These are phyloP conservation scores for Ochromonas danica DNA, from an alignment of 108 stramenopile species.

Conservation along the genomic window DNA sequence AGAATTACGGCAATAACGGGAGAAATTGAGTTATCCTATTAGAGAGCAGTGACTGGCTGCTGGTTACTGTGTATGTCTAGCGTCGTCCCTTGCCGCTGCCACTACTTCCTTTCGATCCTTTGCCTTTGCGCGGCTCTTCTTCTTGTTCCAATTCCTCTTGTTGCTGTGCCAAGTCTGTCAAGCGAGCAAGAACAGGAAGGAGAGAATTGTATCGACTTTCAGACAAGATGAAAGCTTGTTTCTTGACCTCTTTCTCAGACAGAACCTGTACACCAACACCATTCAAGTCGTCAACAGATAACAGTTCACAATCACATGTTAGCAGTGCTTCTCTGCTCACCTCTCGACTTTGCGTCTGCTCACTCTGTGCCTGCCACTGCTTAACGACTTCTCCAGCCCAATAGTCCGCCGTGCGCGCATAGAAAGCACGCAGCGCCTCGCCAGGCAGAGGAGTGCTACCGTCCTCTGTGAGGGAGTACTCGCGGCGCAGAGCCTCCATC, in stretches of 20 bases:
- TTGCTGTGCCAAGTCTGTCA: conserved; percentile 22
- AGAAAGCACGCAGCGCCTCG: conserved; percentile 23
- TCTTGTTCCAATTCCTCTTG: not conserved
- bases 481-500: not conserved
- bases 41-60: too few species aligned
- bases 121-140: not conserved
- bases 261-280: not conserved
- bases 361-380: not conserved
- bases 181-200: not conserved
- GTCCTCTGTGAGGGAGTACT: not conserved
- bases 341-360: too few species aligned
- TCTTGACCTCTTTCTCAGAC: conserved; percentile 25
- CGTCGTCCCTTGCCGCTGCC: too few species aligned
- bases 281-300: not conserved
- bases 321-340: too few species aligned
- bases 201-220: not conserved
- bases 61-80: too few species aligned
- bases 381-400: not conserved
- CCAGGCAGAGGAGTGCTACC: not conserved
- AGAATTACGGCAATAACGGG: too few species aligned
- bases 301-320: not conserved
- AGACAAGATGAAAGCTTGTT: not conserved
- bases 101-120: not conserved
- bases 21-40: too few species aligned
- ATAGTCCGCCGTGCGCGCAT: conserved; percentile 21